Base-by-base conservation (phyloP, 2,329 filamentous ascomycete genomes). In the Neophaeococcomyces mojaviensis region DNA sequence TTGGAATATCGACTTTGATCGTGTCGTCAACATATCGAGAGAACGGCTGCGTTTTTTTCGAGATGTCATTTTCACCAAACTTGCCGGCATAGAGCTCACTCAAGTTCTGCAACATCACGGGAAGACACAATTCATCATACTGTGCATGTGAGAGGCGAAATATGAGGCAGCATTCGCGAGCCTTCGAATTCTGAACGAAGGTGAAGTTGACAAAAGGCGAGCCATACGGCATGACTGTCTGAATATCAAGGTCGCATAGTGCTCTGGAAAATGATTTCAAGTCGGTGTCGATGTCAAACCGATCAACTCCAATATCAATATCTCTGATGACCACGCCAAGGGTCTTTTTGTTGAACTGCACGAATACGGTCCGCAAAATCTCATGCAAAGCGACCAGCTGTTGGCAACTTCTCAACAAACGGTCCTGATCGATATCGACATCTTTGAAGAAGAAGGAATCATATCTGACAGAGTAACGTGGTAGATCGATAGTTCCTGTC, bases 61-160 rank as follows among this genome's bases (percentile, higher is more conserved):
- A 51, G 2, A 53, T 20, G 2, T 49, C 51, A 7, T 65, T 68
- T 34, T 68, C n/a, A n/a, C n/a, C n/a, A n/a, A n/a, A n/a, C n/a
- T n/a, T n/a, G n/a, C n/a, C n/a, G n/a, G n/a, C 58, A 40, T 75
- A 80, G 4, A 81, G 66, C 0, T 71, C 68, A 2, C 74, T 76
- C 33, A 84, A 72, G 56, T 82, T 78, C 15, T 69, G 70, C 47
- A 84, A 72, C 16, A 84, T 71, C n/a, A 72, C 65, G 0, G 79
- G 76, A 7, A 84, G 69, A 53, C 77, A 84, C 18, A 84, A 79
- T 51, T 81, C 81, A 52, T 85, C 81, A 57, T 84, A 84, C 54
- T 84, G 81, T 0, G 81, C 77, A 59, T 85, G 81, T 0, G 80
- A 84, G 46, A 85, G 73, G 46, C 81, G 75, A 59, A 55, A n/a